Evolutionary conservation across 2,329 filamentous ascomycete species (phyloP).

Genomic region (Leptosphaerulina australis): DNA sequence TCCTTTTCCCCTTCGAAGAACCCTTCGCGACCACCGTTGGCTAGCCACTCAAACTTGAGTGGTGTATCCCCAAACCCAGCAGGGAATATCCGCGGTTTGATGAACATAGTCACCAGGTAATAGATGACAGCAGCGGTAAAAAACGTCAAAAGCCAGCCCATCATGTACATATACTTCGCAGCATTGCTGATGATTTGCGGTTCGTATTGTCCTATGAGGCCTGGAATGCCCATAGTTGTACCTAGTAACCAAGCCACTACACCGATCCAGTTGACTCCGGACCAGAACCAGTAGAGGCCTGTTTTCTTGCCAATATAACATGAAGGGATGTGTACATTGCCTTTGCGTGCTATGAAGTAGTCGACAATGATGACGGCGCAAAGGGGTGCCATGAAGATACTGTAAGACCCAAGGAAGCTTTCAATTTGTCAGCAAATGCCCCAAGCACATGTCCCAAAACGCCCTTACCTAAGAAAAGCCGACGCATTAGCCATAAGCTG

Average conservation of each 20-base stretch:
- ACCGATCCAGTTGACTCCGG: conserved; percentile 45
- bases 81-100: conserved; percentile 29
- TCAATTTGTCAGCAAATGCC: background rate
- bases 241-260: conserved; percentile 37
- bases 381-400: conserved; percentile 52
- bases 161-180: conserved; percentile 46
- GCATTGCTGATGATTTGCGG: conserved; percentile 41
- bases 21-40: conserved; percentile 35
- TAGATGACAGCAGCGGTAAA: conserved; percentile 38
- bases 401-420: conserved; percentile 52
- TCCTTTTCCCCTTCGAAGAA: conserved; percentile 41
- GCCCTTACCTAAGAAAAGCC: conserved; percentile 44
- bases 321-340: conserved; percentile 51
- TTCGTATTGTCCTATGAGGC: conserved; percentile 40
- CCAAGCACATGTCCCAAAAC: background rate
- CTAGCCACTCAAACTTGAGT: conserved; percentile 28
- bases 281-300: conserved; percentile 40
- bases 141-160: conserved; percentile 45
- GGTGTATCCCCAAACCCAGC: conserved; percentile 26
- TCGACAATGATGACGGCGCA: conserved; percentile 50
- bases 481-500: conserved; percentile 50
- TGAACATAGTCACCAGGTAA: conserved; percentile 24
- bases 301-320: conserved; percentile 40
- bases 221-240: conserved; percentile 44
- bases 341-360: conserved; percentile 47